These are phyloP conservation scores for Rhamnella rubrinervis DNA, from an alignment of 331 rosid species.

Conservation along the genomic window DNA sequence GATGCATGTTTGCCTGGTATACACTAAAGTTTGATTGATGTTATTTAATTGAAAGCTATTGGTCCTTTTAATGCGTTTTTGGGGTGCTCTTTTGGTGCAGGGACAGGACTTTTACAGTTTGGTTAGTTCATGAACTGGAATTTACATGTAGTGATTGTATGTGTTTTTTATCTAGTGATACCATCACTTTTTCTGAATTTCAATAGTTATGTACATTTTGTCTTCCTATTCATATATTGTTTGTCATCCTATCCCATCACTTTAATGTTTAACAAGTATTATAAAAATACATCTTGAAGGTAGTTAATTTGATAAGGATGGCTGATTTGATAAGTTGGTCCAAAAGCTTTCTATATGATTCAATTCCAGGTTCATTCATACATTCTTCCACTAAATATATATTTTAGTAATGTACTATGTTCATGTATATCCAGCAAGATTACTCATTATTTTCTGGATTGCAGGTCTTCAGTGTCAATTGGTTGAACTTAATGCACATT, in stretches of 20 bases:
- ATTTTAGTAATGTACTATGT: neutral
- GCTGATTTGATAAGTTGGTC: constrained; percentile 37
- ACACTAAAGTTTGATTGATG: no score
- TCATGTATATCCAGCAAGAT: neutral
- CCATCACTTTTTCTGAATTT: constrained; percentile 1
- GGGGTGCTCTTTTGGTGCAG: constrained; percentile 38
- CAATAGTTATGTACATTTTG: neutral
- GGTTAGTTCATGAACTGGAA: constrained; percentile 48
- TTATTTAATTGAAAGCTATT: no score
- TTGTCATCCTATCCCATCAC: no score
- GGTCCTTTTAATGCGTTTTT: no score
- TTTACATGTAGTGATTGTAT: neutral
- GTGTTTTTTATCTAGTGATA: neutral
- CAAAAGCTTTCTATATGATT: constrained; percentile 85
- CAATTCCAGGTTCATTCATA: constrained; percentile 60
- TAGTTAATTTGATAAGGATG: neutral
- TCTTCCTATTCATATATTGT: no score
- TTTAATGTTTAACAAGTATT: no score
- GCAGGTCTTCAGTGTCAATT: constrained; percentile 79
- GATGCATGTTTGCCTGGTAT: neutral
- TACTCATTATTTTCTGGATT: constrained; percentile 7
- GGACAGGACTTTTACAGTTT: constrained; percentile 90
- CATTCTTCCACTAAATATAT: neutral
- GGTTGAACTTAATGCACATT: constrained; percentile 96
- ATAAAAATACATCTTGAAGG: neutral